phyloP scores from a whole-genome alignment of 192 early-diverging fungal genomes.

The Coemansia sp. region DNA sequence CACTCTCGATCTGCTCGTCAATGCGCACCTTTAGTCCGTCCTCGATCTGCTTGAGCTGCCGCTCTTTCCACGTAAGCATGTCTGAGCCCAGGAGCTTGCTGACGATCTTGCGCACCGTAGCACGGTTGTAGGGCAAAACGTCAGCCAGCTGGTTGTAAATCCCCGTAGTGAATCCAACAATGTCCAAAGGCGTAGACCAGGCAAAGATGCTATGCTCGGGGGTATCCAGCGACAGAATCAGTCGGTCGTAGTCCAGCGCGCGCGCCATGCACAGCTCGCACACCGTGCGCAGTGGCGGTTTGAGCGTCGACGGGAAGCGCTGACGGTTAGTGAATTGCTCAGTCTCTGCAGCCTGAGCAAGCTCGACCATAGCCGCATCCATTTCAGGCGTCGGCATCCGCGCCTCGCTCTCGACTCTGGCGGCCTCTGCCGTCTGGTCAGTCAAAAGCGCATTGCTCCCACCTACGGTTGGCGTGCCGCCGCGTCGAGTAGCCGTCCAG shows the following conservation, averaged over 20 bases:
- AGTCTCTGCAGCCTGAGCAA: slow-evolving; percentile 22
- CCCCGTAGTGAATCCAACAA: slow-evolving; percentile 46
- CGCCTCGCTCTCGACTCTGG: slow-evolving; percentile 25
- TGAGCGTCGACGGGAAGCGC: slow-evolving; percentile 52
- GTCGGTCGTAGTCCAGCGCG: slow-evolving; percentile 51
- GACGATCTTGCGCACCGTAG: slow-evolving; percentile 55
- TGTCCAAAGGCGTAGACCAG: slow-evolving; percentile 51
- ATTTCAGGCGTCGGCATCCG: slow-evolving; percentile 43
- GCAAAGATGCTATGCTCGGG: slow-evolving; percentile 48
- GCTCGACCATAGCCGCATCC: slow-evolving; percentile 10
- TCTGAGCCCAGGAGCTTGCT: slow-evolving; percentile 47
- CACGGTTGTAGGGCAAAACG: slow-evolving; percentile 52
- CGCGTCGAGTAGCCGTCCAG: slow-evolving; percentile 6
- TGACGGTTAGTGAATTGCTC: slow-evolving; percentile 54
- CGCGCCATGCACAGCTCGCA: slow-evolving; percentile 57
- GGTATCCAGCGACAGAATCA: slow-evolving; percentile 29
- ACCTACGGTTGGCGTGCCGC: slow-evolving; percentile 18
- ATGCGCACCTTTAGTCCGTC: slow-evolving; percentile 53
- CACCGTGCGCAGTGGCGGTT: slow-evolving; percentile 48
- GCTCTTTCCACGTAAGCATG: slow-evolving; percentile 55
- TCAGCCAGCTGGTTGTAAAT: slow-evolving; percentile 42
- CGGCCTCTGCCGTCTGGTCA: slow-evolving; percentile 16
- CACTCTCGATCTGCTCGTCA: slow-evolving; percentile 48
- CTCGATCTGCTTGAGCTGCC: slow-evolving; percentile 53
- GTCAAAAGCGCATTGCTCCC: slow-evolving; percentile 2